Evolutionary conservation across 129 eudicot species (phyloP).

Genomic region (Sambucus nigra): DNA sequence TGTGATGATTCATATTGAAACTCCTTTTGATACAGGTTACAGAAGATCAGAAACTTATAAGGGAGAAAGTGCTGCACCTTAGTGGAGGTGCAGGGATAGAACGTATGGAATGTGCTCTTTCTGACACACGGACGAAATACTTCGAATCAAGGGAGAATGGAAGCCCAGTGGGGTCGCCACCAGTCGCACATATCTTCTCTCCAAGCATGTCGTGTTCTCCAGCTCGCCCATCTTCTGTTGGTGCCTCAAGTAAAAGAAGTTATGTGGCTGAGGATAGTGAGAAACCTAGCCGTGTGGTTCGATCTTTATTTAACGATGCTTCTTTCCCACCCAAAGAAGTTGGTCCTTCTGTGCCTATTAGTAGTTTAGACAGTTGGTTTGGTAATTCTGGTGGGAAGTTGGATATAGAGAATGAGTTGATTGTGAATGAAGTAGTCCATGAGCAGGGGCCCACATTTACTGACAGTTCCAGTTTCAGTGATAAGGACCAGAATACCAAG

Average conservation of each 20-base stretch:
- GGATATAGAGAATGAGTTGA: slow-evolving; percentile 61
- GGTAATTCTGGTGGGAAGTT: slow-evolving; percentile 23
- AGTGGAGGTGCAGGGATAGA: slow-evolving; percentile 85
- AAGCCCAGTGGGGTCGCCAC: slow-evolving; percentile 29
- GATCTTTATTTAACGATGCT: slow-evolving; percentile 57
- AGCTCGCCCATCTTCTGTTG: slow-evolving; percentile 20
- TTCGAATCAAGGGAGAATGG: slow-evolving; percentile 55
- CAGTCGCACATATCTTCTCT: slow-evolving; percentile 35
- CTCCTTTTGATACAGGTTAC: slow-evolving; percentile 41
- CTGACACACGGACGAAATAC: slow-evolving; percentile 50
- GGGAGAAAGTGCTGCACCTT: slow-evolving; percentile 63
- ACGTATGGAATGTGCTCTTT: slow-evolving; percentile 73
- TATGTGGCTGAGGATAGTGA: slow-evolving; percentile 15
- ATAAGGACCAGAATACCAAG: slow-evolving; percentile 41
- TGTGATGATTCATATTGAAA: neutral
- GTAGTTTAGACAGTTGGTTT: slow-evolving; percentile 8
- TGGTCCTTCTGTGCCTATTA: slow-evolving; percentile 25
- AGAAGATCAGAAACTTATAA: slow-evolving; percentile 75
- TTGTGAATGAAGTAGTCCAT: slow-evolving; percentile 82
- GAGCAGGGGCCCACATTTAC: slow-evolving; percentile 44
- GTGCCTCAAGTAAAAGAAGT: slow-evolving; percentile 25
- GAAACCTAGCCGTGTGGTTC: slow-evolving; percentile 45
- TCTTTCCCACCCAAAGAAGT: slow-evolving; percentile 25
- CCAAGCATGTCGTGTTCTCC: slow-evolving; percentile 25
- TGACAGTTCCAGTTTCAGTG: slow-evolving; percentile 18